phyloP scores from a whole-genome alignment of 257 asterid species.

The Przewalskia tangutica region DNA sequence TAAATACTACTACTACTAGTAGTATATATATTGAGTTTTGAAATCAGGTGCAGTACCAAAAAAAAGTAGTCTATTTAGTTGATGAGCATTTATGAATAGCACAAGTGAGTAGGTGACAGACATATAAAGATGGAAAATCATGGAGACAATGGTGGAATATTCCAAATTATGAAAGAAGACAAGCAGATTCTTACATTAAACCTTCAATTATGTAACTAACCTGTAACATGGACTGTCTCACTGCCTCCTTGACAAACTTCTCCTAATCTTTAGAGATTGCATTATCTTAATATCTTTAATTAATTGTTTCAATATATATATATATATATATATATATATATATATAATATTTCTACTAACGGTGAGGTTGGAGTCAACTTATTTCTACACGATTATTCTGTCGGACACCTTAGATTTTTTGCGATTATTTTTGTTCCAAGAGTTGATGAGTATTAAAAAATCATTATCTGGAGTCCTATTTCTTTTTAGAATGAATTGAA shows the following conservation, averaged over 20 bases:
- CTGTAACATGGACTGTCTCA: slow-evolving; percentile 12
- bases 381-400: no score
- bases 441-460: no score
- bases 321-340: no score
- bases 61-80: not conserved
- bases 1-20: no score
- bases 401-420: no score
- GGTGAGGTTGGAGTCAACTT: no score
- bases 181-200: not conserved
- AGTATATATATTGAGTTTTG: no score
- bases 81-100: not conserved
- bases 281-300: not conserved
- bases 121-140: not conserved
- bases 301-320: no score
- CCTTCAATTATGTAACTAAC: slow-evolving; percentile 1
- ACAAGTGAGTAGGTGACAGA: not conserved
- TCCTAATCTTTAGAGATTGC: not conserved
- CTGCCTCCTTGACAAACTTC: not conserved
- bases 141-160: not conserved
- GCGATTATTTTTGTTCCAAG: no score
- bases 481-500: no score
- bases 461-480: no score
- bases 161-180: not conserved
- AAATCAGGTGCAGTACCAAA: not conserved
- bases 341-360: no score